Percentiles rank a stretch among this genome's conserved stretches.
phyloP scores from a whole-genome alignment of 2,329 filamentous ascomycete genomes.

The Aspergillus cejpii region DNA sequence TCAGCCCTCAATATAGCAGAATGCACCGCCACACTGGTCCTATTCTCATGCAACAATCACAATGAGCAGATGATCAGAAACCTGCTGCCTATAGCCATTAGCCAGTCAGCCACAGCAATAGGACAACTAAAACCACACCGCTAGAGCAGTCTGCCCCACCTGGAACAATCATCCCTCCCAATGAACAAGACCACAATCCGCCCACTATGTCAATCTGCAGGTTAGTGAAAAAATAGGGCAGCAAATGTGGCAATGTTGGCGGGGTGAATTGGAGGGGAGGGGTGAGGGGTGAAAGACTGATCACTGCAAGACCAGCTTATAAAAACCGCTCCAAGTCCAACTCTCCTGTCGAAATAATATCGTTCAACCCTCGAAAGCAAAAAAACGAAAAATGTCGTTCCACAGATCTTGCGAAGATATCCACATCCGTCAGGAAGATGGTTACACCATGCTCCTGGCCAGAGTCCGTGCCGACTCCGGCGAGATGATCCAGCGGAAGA shows the following conservation, averaged over 20 bases:
- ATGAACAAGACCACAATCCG: neutral
- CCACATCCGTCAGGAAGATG: conserved; percentile 9
- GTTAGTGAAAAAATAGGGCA: neutral
- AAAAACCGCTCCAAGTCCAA: too few species aligned
- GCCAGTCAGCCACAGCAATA: neutral
- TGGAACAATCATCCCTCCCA: neutral
- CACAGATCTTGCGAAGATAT: conserved; percentile 10
- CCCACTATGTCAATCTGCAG: neutral
- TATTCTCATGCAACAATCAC: too few species aligned
- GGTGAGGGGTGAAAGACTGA: too few species aligned
- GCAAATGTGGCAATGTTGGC: too few species aligned
- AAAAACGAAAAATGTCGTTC: conserved; percentile 12
- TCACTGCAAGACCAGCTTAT: too few species aligned
- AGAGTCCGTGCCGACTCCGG: conserved; percentile 7
- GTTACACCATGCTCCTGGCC: conserved; percentile 9
- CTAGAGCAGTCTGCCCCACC: neutral
- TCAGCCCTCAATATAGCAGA: too few species aligned
- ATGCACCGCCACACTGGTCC: too few species aligned
- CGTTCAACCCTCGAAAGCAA: neutral
- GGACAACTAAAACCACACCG: neutral
- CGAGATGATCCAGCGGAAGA: conserved; percentile 3
- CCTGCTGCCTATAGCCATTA: too few species aligned
- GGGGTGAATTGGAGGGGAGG: neutral
- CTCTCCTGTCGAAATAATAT: neutral
- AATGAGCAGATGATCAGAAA: too few species aligned